Conservation (phyloP, 1,139 yeast species). For the Yamadazyma conglobata region DNA sequence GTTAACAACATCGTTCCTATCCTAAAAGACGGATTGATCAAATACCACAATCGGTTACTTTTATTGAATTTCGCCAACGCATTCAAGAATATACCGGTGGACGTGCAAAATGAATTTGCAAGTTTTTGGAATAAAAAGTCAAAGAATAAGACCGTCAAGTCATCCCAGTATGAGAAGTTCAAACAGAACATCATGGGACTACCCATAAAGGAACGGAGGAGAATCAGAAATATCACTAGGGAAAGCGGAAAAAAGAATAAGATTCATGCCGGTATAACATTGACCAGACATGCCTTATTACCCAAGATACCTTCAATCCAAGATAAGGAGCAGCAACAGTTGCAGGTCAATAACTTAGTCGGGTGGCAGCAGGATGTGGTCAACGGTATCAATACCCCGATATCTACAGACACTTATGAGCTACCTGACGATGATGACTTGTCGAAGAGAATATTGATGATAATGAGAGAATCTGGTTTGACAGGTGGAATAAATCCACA, state of each 20-base stretch:
- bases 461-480: conserved; percentile 89
- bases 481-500: conserved; percentile 73
- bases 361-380: conserved; percentile 94
- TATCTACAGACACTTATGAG: conserved; percentile 74
- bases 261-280: conserved; percentile 70
- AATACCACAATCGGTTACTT: conserved; percentile 77
- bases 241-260: conserved; percentile 79
- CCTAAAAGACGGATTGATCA: conserved; percentile 46
- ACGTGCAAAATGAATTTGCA: conserved; percentile 48
- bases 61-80: conserved; percentile 83
- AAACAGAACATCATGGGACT: conserved; percentile 85
- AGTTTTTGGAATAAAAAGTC: conserved; percentile 52
- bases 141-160: conserved; percentile 46
- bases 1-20: conserved; percentile 53
- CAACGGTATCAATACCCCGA: conserved; percentile 83
- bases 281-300: conserved; percentile 78
- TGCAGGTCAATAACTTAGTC: conserved; percentile 55
- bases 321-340: conserved; percentile 50
- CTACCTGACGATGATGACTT: conserved; percentile 78
- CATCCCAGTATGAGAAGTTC: conserved; percentile 71
- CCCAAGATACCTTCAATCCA: conserved; percentile 86
- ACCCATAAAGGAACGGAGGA: conserved; percentile 77
- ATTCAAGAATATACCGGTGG: conserved; percentile 60
- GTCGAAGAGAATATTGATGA: conserved; percentile 70
- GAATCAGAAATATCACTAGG: conserved; percentile 78